Evolutionary conservation across 2,329 filamentous ascomycete species (phyloP).

Genomic region (Chalara sp.): DNA sequence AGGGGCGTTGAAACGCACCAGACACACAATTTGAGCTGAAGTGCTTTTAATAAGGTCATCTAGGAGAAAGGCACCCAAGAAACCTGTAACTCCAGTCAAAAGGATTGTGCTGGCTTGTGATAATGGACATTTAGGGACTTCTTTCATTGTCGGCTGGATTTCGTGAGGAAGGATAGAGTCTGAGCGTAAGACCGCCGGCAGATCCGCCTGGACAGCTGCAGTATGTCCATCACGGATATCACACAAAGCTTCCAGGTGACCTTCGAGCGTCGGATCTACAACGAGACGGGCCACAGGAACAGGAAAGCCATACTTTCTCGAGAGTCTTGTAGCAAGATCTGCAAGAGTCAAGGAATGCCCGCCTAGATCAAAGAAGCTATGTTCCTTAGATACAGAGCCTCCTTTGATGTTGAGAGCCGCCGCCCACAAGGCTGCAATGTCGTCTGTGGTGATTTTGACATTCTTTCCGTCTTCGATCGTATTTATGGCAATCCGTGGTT

Average conservation of each 20-base stretch:
- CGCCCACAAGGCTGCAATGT: conserved; percentile 68
- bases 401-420: conserved; percentile 59
- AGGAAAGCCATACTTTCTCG: conserved; percentile 64
- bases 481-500: conserved; percentile 30
- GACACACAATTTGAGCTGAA: conserved; percentile 50
- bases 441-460: conserved; percentile 58
- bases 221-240: conserved; percentile 66
- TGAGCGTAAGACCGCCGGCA: conserved; percentile 60
- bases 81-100: conserved; percentile 82
- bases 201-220: conserved; percentile 67
- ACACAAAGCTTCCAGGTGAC: conserved; percentile 66
- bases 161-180: conserved; percentile 63
- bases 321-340: conserved; percentile 64
- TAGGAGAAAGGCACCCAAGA: conserved; percentile 75
- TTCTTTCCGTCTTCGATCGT: conserved; percentile 43
- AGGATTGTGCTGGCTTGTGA: conserved; percentile 54
- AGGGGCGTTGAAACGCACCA: conserved; percentile 71
- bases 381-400: conserved; percentile 56
- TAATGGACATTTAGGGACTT: conserved; percentile 21
- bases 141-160: conserved; percentile 50
- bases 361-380: conserved; percentile 76
- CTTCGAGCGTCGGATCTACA: conserved; percentile 63
- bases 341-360: conserved; percentile 75
- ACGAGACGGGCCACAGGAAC: conserved; percentile 66
- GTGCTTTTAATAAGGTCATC: conserved; percentile 62